A percentile compares a stretch with the other conserved stretches of the same genome.
Evolutionary conservation across 345 rosid genomes (phyloP).

Genomic region (Lepidium sativum): DNA sequence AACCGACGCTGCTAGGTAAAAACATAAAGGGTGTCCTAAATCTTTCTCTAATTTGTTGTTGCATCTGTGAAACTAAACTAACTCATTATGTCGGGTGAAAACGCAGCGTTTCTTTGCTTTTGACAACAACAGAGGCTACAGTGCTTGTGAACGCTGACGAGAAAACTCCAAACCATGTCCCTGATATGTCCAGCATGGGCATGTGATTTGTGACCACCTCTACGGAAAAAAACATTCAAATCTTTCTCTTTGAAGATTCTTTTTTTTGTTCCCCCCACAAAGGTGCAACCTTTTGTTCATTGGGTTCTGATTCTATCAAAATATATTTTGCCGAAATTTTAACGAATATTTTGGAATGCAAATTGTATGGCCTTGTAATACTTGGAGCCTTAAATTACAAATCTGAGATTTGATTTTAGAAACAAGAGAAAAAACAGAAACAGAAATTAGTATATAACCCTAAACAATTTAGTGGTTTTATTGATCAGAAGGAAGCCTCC

Average conservation of each 20-base stretch:
- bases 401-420: neutral
- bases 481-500: too few relatives aligned
- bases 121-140: slow-evolving; percentile 82
- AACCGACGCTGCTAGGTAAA: slow-evolving; percentile 86
- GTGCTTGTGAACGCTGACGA: slow-evolving; percentile 44
- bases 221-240: neutral
- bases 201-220: slow-evolving; percentile 18
- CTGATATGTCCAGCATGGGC: slow-evolving; percentile 52
- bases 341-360: neutral
- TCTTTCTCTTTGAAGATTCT: neutral
- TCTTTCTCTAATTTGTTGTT: neutral
- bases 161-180: slow-evolving; percentile 60
- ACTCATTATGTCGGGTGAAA: neutral
- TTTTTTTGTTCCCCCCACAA: neutral
- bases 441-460: too few relatives aligned
- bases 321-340: neutral
- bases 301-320: neutral
- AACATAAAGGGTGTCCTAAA: neutral
- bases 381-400: neutral
- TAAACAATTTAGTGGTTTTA: too few relatives aligned
- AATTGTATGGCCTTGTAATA: neutral
- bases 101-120: slow-evolving; percentile 67
- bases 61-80: neutral
- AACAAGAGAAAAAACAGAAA: neutral
- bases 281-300: neutral